Evolutionary conservation across 768 basidiomycete genomes (phyloP).

Genomic region (Terana coerulea): DNA sequence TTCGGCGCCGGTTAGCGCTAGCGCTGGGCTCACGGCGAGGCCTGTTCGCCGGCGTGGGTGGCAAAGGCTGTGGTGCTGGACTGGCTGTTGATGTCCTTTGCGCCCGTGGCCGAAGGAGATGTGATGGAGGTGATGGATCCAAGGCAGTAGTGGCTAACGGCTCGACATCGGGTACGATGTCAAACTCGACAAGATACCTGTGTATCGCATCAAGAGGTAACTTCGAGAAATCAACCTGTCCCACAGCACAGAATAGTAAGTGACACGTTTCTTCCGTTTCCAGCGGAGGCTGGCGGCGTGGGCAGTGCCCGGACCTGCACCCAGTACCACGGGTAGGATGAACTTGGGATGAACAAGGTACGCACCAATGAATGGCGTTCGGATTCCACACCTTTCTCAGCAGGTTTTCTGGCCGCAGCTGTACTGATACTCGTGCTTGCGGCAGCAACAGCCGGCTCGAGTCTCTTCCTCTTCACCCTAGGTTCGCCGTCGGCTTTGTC

Average conservation of each 20-base stretch:
- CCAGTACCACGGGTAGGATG: too few relatives aligned
- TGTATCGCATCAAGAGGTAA: slow-evolving; percentile 64
- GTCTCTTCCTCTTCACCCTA: slow-evolving; percentile 68
- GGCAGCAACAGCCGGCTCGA: slow-evolving; percentile 38
- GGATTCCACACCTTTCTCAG: slow-evolving; percentile 12
- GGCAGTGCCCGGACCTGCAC: too few relatives aligned
- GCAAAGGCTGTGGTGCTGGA: slow-evolving; percentile 22
- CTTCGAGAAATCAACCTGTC: slow-evolving; percentile 71
- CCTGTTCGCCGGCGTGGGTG: slow-evolving; percentile 62
- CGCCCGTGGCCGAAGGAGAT: slow-evolving; percentile 48
- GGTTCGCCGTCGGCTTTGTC: slow-evolving; percentile 75
- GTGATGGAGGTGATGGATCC: slow-evolving; percentile 67
- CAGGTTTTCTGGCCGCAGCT: slow-evolving; percentile 10
- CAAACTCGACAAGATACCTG: slow-evolving; percentile 69
- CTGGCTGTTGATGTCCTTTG: slow-evolving; percentile 39
- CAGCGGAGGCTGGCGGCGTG: too few relatives aligned
- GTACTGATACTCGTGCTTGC: slow-evolving; percentile 8
- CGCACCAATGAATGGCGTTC: slow-evolving; percentile 24
- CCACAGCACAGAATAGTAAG: background rate
- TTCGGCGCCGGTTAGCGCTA: slow-evolving; percentile 53
- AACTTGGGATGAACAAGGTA: background rate
- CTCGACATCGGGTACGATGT: slow-evolving; percentile 65
- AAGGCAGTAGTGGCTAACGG: slow-evolving; percentile 65
- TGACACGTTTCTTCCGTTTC: too few relatives aligned
- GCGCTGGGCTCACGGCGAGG: slow-evolving; percentile 68